Conservation (phyloP, 768 basidiomycete genomes). For the Lactarius deliciosus region DNA sequence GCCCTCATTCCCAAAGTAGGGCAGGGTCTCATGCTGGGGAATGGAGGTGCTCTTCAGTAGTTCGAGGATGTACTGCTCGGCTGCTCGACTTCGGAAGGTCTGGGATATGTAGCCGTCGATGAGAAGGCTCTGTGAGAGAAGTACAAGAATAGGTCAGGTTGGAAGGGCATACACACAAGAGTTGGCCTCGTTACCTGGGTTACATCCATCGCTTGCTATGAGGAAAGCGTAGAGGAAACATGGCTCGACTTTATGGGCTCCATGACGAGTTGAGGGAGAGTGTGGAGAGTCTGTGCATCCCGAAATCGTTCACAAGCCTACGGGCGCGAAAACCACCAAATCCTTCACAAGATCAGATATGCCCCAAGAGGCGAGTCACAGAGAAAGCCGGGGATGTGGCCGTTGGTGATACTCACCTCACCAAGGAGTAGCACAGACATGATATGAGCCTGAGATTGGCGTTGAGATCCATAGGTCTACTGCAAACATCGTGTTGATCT, state of each 20-base stretch:
- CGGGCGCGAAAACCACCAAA: not conserved
- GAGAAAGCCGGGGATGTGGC: not conserved
- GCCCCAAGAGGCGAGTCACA: not conserved
- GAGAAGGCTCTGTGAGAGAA: not conserved
- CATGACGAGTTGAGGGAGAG: not conserved
- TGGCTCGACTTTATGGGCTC: not conserved
- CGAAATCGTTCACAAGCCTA: not conserved
- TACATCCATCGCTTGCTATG: not conserved
- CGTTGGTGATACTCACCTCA: not conserved
- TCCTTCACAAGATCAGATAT: not conserved
- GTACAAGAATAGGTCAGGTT: not conserved
- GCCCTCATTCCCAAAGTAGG: not conserved
- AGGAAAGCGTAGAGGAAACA: not conserved
- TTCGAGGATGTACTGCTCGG: not conserved
- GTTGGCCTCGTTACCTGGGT: not conserved
- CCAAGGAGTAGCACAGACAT: too few species aligned
- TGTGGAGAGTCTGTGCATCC: not conserved
- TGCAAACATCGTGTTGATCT: constrained; percentile 41
- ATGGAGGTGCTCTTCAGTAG: not conserved
- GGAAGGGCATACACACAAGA: not conserved
- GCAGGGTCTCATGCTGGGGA: not conserved
- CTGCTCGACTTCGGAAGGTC: not conserved
- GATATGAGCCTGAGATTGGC: not conserved
- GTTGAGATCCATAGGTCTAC: constrained; percentile 52
- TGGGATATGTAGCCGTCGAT: not conserved